Evolutionary conservation across 192 early-diverging fungal genomes (phyloP).

Genomic region (Lobosporangium transversale): DNA sequence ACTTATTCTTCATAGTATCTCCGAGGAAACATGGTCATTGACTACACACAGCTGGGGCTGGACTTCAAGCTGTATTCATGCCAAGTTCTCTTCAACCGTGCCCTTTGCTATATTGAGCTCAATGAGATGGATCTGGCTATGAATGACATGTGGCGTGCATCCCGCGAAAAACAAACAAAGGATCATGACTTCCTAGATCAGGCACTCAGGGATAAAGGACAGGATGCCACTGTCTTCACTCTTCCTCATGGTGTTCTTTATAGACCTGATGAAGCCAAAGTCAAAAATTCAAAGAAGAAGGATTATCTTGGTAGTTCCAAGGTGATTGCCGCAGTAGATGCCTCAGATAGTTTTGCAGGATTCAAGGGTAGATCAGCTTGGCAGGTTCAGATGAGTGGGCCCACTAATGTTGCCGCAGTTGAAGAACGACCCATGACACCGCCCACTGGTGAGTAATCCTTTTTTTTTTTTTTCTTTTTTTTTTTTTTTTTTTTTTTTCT

Average conservation of each 20-base stretch:
- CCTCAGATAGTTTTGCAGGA: constrained; percentile 67
- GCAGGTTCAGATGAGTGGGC: constrained; percentile 55
- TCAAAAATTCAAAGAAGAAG: constrained; percentile 84
- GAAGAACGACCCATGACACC: constrained; percentile 36
- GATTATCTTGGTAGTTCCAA: constrained; percentile 83
- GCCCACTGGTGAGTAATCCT: constrained; percentile 24
- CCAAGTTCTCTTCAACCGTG: constrained; percentile 94
- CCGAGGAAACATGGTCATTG: constrained; percentile 87
- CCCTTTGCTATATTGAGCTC: constrained; percentile 83
- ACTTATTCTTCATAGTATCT: constrained; percentile 67
- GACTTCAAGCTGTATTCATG: constrained; percentile 89
- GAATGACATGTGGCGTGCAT: constrained; percentile 76
- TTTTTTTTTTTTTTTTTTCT: constrained; percentile 3
- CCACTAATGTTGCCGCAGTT: constrained; percentile 52
- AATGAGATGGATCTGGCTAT: constrained; percentile 76
- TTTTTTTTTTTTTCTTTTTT: constrained; percentile 1
- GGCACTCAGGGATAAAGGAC: constrained; percentile 66
- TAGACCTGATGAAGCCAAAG: constrained; percentile 83
- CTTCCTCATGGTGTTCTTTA: constrained; percentile 84
- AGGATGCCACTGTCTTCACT: constrained; percentile 78
- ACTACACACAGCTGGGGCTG: constrained; percentile 95
- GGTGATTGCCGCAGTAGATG: constrained; percentile 83
- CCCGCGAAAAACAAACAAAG: constrained; percentile 67
- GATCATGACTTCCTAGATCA: constrained; percentile 78
- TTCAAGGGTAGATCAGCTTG: constrained; percentile 62